Percentiles rank a stretch among this genome's conserved stretches.
Evolutionary conservation across 2,329 filamentous ascomycete genomes (phyloP).

Genomic region (Aspergillus tanneri): DNA sequence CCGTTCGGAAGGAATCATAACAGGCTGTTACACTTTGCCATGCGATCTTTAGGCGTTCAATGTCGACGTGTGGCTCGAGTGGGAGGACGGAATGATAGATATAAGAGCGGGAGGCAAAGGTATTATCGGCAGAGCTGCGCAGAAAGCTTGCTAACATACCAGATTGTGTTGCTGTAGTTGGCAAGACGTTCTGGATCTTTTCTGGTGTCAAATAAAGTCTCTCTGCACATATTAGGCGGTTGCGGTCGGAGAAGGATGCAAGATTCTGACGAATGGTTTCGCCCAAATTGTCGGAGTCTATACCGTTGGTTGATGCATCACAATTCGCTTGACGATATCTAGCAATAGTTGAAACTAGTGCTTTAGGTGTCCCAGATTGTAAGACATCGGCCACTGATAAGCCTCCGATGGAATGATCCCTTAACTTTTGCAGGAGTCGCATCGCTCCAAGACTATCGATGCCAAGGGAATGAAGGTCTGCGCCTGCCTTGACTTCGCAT

Average conservation of each 20-base stretch:
- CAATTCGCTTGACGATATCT: slow-evolving; percentile 3
- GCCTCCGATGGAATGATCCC: slow-evolving; percentile 26
- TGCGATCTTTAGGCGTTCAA: slow-evolving; percentile 24
- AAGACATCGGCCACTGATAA: slow-evolving; percentile 32
- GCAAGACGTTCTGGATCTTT: slow-evolving; percentile 31
- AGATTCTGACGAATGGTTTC: slow-evolving; percentile 7
- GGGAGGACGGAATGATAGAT: slow-evolving; percentile 33
- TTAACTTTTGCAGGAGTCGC: slow-evolving; percentile 32
- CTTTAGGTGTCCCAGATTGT: slow-evolving; percentile 27
- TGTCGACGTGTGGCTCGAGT: slow-evolving; percentile 24
- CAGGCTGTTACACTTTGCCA: slow-evolving; percentile 25
- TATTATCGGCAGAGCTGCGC: slow-evolving; percentile 19
- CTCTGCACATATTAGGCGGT: slow-evolving; percentile 20
- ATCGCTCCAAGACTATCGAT: slow-evolving; percentile 41
- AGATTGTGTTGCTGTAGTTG: slow-evolving; percentile 37
- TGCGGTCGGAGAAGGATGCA: slow-evolving; percentile 19
- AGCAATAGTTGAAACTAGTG: slow-evolving; percentile 20
- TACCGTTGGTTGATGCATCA: not conserved
- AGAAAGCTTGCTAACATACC: slow-evolving; percentile 38
- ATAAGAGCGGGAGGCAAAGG: slow-evolving; percentile 25
- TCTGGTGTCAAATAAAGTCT: slow-evolving; percentile 15
- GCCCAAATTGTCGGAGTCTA: not conserved
- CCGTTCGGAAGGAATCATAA: slow-evolving; percentile 36
- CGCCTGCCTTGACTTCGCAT: slow-evolving; percentile 16
- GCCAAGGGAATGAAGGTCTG: slow-evolving; percentile 28